Base-by-base conservation (phyloP, 345 rosid genomes). In the Turnera subulata region DNA sequence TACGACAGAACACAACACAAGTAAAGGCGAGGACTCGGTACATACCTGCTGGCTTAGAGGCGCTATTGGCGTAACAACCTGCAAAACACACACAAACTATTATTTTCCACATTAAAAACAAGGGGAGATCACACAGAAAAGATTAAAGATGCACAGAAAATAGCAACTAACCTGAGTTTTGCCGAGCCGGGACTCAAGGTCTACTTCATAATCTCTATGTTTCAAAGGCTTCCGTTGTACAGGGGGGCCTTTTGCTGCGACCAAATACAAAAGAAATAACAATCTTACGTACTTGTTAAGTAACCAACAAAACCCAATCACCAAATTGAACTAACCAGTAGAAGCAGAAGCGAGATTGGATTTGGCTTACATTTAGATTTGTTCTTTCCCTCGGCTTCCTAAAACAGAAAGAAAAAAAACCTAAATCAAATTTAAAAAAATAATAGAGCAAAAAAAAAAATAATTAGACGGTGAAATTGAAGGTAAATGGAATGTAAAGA, bases 1-100 rank as follows among this genome's bases (percentile, higher is more conserved):
- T 29, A 3, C 35, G 8, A 29, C 5, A 29, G 35, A 29, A 29
- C 8, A 29, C 45, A 42, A 4, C 45, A 42, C 15, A 20, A 22
- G 0, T n/a, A 48, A 29, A 11, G 24, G 50, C 23, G 49, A 62
- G 2, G 45, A 14, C 50, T 19, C 21, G 48, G 48, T 42, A 21
- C 2, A 21, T 76, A 93, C 99, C 97, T 93, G 97, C 70, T 93
- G 97, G 66, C 97, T 89, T 67, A 93, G 68, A 62, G 97, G 99
- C 55, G 99, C 96, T 55, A 93, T 94, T 1, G 97, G 99, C 56
- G 99, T 89, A 69, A 93, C 97, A 56, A 89, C 97, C 99, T 89
- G 88, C 70, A 66, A 50, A 23, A 11, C 21, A 22, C 32, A 35
- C 38, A 56, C 23, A 35, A 16, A 12, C 16, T 13, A 42, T 42